Conservation (phyloP, 148 eudicot genomes). For the Polygonum aviculare region DNA sequence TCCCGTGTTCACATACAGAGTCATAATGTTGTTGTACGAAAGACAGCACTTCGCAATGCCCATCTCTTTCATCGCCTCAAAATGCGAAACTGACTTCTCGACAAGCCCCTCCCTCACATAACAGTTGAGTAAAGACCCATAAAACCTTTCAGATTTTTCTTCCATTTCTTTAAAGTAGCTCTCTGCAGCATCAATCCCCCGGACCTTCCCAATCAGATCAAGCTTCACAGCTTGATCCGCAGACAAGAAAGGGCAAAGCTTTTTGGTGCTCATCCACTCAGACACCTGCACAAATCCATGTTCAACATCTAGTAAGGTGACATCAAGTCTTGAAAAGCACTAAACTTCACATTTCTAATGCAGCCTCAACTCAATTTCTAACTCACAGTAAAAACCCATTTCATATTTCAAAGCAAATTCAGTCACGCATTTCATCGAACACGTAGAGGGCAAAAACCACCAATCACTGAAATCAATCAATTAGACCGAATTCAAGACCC, state of each 20-base stretch:
- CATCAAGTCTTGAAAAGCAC: too few relatives aligned
- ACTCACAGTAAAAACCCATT: background rate
- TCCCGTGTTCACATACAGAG: constrained; percentile 27
- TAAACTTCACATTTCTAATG: too few relatives aligned
- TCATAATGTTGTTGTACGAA: constrained; percentile 41
- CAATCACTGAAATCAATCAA: too few relatives aligned
- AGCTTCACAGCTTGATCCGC: constrained; percentile 37
- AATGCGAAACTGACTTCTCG: constrained; percentile 27
- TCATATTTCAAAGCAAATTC: background rate
- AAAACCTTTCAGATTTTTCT: constrained; percentile 33
- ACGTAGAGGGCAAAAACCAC: too few relatives aligned
- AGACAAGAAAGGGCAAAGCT: constrained; percentile 17
- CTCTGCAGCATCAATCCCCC: constrained; percentile 46
- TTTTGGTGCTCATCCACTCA: constrained; percentile 40
- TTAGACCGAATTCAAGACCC: too few relatives aligned
- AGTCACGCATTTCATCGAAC: background rate
- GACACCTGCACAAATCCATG: constrained; percentile 29
- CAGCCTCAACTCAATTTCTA: background rate
- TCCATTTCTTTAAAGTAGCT: constrained; percentile 26
- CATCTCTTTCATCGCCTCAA: constrained; percentile 37
- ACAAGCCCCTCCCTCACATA: constrained; percentile 34
- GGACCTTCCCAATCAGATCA: constrained; percentile 44
- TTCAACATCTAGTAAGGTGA: too few relatives aligned
- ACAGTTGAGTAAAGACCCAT: constrained; percentile 55
- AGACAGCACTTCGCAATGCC: constrained; percentile 30